A percentile compares a stretch with the other conserved stretches of the same genome.
phyloP scores from a whole-genome alignment of 495 filamentous ascomycete species.

The Oleoguttula mirabilis region DNA sequence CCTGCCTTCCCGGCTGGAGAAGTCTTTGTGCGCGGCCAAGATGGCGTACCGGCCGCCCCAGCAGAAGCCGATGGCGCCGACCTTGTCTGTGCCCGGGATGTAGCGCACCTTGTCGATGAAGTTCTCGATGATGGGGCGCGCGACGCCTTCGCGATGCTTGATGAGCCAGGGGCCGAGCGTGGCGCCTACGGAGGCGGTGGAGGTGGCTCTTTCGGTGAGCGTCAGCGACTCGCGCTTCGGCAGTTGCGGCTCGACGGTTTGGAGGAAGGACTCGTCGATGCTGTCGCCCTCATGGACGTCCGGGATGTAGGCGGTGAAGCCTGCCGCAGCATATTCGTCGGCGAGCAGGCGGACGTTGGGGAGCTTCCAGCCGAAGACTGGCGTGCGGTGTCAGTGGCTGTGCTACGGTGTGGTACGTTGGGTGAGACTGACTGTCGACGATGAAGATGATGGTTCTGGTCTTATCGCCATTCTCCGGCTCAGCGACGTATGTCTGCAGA shows the following conservation, averaged over 20 bases:
- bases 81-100: conserved; percentile 26
- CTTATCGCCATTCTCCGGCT: conserved; percentile 18
- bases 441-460: conserved; percentile 23
- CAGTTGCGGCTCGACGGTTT: conserved; percentile 26
- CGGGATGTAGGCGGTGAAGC: conserved; percentile 25
- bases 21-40: conserved; percentile 13
- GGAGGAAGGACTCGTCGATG: conserved; percentile 20
- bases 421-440: conserved; percentile 17
- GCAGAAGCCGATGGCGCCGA: conserved; percentile 27
- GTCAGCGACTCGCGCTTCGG: conserved; percentile 16
- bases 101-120: conserved; percentile 23
- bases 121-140: conserved; percentile 23
- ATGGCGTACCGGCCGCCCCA: conserved; percentile 28
- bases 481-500: conserved; percentile 22
- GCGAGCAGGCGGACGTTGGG: conserved; percentile 25
- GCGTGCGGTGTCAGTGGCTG: neutral
- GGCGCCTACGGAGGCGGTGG: conserved; percentile 21
- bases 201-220: conserved; percentile 15
- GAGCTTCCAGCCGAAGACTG: conserved; percentile 26
- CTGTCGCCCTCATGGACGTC: conserved; percentile 26
- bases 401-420: neutral
- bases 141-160: conserved; percentile 24
- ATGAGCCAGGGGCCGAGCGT: conserved; percentile 25
- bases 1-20: conserved; percentile 5
- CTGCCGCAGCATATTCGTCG: conserved; percentile 23